These are phyloP conservation scores for Rosa rugosa DNA, from an alignment of 306 rosid species.

Conservation along the genomic window DNA sequence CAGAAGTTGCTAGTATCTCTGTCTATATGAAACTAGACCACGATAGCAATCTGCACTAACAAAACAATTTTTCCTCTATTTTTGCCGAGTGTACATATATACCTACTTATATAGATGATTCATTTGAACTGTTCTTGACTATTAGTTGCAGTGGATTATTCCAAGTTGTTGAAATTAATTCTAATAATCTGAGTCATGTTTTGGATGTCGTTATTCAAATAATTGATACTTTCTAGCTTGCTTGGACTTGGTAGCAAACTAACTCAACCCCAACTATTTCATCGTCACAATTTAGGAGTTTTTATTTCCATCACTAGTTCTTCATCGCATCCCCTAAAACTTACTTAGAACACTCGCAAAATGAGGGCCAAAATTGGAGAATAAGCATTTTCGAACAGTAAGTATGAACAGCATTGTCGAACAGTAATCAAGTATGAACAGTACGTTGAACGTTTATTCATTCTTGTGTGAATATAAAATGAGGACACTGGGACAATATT, in stretches of 20 bases:
- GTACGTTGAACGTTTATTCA: background rate
- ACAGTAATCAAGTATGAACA: background rate
- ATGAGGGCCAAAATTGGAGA: too few species aligned
- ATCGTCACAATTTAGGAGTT: background rate
- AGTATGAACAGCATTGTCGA: too few species aligned
- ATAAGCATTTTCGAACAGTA: too few species aligned
- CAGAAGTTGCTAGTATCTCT: background rate
- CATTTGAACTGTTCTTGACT: slow-evolving; percentile 5
- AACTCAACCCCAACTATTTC: background rate
- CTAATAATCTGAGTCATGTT: background rate
- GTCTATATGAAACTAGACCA: slow-evolving; percentile 15
- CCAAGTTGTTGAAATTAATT: background rate
- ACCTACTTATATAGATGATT: background rate
- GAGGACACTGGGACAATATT: background rate
- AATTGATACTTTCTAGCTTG: too few species aligned
- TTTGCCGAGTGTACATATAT: background rate
- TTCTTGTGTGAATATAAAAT: background rate
- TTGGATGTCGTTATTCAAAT: background rate
- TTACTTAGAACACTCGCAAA: background rate
- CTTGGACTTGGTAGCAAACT: background rate
- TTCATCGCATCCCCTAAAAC: background rate
- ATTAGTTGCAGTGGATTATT: background rate
- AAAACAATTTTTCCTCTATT: background rate
- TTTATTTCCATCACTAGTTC: background rate
- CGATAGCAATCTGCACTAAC: background rate